These are phyloP conservation scores for Phialemonium atrogriseum DNA, from an alignment of 2,329 filamentous ascomycete species.

Conservation along the genomic window DNA sequence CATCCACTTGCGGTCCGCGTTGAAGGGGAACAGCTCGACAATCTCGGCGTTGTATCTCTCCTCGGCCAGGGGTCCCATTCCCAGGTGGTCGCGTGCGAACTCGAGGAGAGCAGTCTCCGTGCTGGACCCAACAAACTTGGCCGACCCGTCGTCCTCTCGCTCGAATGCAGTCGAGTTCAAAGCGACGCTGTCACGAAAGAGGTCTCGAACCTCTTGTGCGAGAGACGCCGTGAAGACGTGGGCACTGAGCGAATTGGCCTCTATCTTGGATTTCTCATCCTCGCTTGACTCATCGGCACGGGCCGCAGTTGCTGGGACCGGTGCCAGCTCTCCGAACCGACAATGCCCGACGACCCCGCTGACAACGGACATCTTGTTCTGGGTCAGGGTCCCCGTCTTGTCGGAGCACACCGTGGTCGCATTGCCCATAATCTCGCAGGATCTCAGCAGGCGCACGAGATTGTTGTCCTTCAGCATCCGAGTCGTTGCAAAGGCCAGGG, in stretches of 20 bases:
- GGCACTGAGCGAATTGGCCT: constrained; percentile 12
- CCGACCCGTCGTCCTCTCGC: constrained; percentile 49
- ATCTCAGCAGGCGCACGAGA: constrained; percentile 57
- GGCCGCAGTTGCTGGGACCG: constrained; percentile 38
- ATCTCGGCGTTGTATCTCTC: constrained; percentile 52
- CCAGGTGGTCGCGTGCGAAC: constrained; percentile 59
- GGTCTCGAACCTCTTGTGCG: too few relatives aligned
- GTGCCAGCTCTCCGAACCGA: constrained; percentile 26
- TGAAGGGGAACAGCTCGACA: constrained; percentile 30
- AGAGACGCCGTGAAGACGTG: too few relatives aligned
- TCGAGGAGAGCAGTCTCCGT: constrained; percentile 68
- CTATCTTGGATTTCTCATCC: constrained; percentile 7
- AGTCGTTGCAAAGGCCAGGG: constrained; percentile 59
- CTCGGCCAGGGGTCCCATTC: constrained; percentile 51
- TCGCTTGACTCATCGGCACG: constrained; percentile 17
- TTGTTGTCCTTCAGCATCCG: constrained; percentile 64
- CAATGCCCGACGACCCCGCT: too few relatives aligned
- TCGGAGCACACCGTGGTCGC: constrained; percentile 33
- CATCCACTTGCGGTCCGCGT: constrained; percentile 54
- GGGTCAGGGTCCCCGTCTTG: too few relatives aligned
- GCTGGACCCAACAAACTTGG: constrained; percentile 64
- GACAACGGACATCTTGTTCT: too few relatives aligned
- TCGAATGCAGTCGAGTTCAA: constrained; percentile 66
- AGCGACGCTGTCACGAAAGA: constrained; percentile 25
- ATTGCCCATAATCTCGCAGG: constrained; percentile 65